These are phyloP conservation scores for Exsudoporus floridanus DNA, from an alignment of 1,284 basidiomycete genomes.

Conservation along the genomic window DNA sequence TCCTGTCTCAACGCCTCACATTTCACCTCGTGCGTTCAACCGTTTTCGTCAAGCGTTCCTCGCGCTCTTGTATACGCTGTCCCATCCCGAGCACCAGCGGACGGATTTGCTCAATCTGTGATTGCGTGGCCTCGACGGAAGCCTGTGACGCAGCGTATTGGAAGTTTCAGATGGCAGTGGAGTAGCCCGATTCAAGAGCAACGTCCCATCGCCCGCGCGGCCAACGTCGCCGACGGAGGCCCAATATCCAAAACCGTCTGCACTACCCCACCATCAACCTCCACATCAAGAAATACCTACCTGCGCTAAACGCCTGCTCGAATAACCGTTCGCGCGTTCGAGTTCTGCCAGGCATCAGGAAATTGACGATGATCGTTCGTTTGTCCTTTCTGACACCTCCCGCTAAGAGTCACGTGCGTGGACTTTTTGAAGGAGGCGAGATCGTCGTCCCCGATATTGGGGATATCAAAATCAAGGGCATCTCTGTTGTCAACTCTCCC, in stretches of 20 bases:
- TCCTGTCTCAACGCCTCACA: conserved; percentile 30
- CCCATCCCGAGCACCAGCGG: conserved; percentile 75
- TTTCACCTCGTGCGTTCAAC: conserved; percentile 55
- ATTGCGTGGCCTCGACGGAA: conserved; percentile 37
- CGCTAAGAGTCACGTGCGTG: not conserved
- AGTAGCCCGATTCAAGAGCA: conserved; percentile 20
- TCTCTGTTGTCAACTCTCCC: conserved; percentile 61
- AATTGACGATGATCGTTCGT: too few species aligned
- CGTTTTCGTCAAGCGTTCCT: conserved; percentile 59
- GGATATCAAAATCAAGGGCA: conserved; percentile 63
- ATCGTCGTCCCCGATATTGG: conserved; percentile 58
- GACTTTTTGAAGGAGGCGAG: conserved; percentile 52
- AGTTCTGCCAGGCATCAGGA: too few species aligned
- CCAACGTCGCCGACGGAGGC: conserved; percentile 34
- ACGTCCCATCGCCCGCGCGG: conserved; percentile 28
- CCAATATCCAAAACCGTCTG: conserved; percentile 51
- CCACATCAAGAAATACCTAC: conserved; percentile 28
- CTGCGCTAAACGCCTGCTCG: conserved; percentile 71
- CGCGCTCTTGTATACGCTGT: conserved; percentile 62
- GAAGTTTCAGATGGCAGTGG: conserved; percentile 17
- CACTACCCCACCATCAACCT: not conserved
- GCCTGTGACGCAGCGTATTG: conserved; percentile 20
- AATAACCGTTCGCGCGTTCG: conserved; percentile 70
- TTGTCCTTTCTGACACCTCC: too few species aligned
- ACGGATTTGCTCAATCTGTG: conserved; percentile 69